phyloP scores from a whole-genome alignment of 2,329 filamentous ascomycete species.

The Aurifilum marmelostoma region DNA sequence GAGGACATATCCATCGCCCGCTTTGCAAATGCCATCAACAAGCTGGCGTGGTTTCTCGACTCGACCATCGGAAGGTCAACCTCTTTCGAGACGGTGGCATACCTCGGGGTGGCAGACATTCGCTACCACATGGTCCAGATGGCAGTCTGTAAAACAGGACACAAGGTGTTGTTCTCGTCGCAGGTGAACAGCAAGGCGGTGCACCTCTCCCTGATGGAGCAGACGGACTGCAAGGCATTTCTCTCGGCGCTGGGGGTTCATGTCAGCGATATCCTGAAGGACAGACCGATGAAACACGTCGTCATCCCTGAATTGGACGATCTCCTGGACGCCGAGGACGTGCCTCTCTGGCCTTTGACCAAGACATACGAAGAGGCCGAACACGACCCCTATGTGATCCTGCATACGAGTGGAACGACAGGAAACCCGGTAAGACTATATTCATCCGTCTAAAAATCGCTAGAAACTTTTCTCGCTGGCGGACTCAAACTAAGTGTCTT shows the following conservation, averaged over 20 bases:
- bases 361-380: slow-evolving; percentile 32
- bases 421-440: slow-evolving; percentile 29
- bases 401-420: slow-evolving; percentile 34
- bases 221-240: slow-evolving; percentile 30
- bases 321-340: slow-evolving; percentile 21
- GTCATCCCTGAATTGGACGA: slow-evolving; percentile 30
- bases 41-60: slow-evolving; percentile 32
- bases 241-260: slow-evolving; percentile 29
- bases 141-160: slow-evolving; percentile 34
- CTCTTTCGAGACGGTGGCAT: slow-evolving; percentile 31
- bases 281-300: slow-evolving; percentile 28
- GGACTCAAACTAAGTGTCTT: background rate
- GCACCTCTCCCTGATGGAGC: slow-evolving; percentile 32
- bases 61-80: slow-evolving; percentile 28
- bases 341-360: slow-evolving; percentile 31
- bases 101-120: slow-evolving; percentile 31
- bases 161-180: slow-evolving; percentile 33
- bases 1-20: slow-evolving; percentile 31
- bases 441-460: background rate
- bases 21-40: slow-evolving; percentile 33
- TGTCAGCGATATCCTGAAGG: slow-evolving; percentile 30
- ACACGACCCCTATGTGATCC: slow-evolving; percentile 29
- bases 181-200: slow-evolving; percentile 31
- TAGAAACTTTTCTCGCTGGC: background rate
- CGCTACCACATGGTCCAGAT: slow-evolving; percentile 34